Evolutionary conservation across 345 rosid species (phyloP), one percentile per base, ranked within the genome.

Genomic region (Boechera retrofracta): DNA sequence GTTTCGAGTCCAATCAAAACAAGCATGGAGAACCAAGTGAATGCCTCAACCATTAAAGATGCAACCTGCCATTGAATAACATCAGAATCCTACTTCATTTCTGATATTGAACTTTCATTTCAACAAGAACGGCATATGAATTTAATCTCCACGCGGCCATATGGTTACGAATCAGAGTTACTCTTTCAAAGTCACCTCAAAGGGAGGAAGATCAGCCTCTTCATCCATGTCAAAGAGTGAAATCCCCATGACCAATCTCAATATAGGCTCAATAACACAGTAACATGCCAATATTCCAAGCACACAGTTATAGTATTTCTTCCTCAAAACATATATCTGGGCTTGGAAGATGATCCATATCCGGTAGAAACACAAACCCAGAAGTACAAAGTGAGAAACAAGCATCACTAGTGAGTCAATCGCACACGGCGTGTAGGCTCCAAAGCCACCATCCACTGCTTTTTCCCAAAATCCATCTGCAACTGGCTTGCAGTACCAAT

Each of bases 21-120:
- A 72, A 95, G 78, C 90, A 95, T 79, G 62, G 84, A 88, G 84
- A 89, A 84, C 99, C 99, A 92, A 85, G 98, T 77, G 41, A 86
- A 71, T 31, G 91, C 83, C 89, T 91, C 92, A 74, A 85, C 78
- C 38, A 80, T 73, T 83, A 87, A 82, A 76, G 94, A 87, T 71
- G 84, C 76, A 36, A 81, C 82, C 99, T 95, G 86, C 77, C 52
- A 67, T 6, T 1, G 15, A 24, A 67, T 1, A 58, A 49, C 6
- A 73, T 62, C 38, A 57, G 4, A 52, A 16, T 18, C 32, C 36
- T 51, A 49, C 44, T 64, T 33, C 7, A 35, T 36, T 57, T 55
- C 52, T 21, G 21, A 31, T 68, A 55, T 52, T 41, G 16, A 39
- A 9, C 49, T 55, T 53, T 62, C 49, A 35, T 69, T 69, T 31